Evolutionary conservation across 345 rosid species (phyloP).

Genomic region (Passiflora organensis): DNA sequence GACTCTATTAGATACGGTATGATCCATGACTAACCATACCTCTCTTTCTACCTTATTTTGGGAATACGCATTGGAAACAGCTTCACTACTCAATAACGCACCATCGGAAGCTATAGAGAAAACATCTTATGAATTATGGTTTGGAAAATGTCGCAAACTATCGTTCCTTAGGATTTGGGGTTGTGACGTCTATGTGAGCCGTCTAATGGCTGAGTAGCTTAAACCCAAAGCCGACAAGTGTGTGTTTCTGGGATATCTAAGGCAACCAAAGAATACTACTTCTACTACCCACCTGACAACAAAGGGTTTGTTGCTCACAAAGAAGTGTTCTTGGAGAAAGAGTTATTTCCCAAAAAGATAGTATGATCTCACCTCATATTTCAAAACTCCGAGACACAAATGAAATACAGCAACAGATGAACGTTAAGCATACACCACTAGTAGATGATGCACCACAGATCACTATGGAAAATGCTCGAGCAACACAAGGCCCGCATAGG

Average conservation of each 20-base stretch:
- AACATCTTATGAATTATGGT: conserved; percentile 1
- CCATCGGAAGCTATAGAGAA: not conserved
- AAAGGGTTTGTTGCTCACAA: conserved; percentile 1
- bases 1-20: too few species aligned
- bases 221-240: not conserved
- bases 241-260: not conserved
- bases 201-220: not conserved
- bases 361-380: not conserved
- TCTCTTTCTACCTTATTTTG: not conserved
- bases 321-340: too few species aligned
- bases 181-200: not conserved
- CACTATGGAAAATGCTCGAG: not conserved
- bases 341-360: not conserved
- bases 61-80: not conserved
- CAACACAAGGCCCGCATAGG: not conserved
- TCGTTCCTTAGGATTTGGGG: not conserved
- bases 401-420: too few species aligned
- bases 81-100: not conserved
- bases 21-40: not conserved
- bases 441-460: not conserved
- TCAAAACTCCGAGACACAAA: not conserved
- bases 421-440: too few species aligned
- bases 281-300: not conserved
- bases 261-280: not conserved
- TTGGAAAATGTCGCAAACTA: not conserved